Percentiles rank a stretch among this genome's conserved stretches.
These are phyloP conservation scores for Globisporangium alternatum DNA, from an alignment of 352 stramenopile species.

Conservation along the genomic window DNA sequence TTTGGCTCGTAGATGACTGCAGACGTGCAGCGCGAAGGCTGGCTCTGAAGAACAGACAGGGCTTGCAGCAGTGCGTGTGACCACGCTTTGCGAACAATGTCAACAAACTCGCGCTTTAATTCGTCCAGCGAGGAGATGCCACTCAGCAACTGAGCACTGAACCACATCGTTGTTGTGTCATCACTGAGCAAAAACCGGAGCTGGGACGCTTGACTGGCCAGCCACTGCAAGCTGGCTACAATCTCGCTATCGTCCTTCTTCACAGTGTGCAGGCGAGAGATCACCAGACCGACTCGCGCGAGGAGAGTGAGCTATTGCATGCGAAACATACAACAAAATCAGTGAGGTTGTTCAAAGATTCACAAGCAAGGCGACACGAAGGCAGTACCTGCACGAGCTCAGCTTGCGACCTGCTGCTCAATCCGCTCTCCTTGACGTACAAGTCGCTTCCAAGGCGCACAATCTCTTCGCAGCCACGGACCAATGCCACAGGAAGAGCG, in stretches of 20 bases:
- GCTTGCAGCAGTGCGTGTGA: conserved; percentile 21
- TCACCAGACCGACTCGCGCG: conserved; percentile 33
- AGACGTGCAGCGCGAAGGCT: conserved; percentile 8
- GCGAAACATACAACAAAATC: background rate
- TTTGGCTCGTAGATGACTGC: conserved; percentile 29
- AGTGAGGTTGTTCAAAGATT: background rate
- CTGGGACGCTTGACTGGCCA: conserved; percentile 10
- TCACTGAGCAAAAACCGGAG: conserved; percentile 29
- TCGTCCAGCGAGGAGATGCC: conserved; percentile 27
- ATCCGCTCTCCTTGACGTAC: conserved; percentile 36
- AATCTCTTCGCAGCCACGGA: conserved; percentile 32
- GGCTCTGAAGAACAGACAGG: conserved; percentile 7
- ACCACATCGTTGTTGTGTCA: conserved; percentile 24
- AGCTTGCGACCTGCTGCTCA: conserved; percentile 26
- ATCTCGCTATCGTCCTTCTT: conserved; percentile 4
- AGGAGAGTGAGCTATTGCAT: conserved; percentile 33
- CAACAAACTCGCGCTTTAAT: conserved; percentile 31
- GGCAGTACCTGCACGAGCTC: conserved; percentile 43
- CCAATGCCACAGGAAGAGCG: conserved; percentile 17
- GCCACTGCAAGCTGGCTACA: conserved; percentile 9
- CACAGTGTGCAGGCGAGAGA: conserved; percentile 20
- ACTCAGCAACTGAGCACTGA: conserved; percentile 21
- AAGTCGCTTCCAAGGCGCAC: conserved; percentile 21
- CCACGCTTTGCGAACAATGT: conserved; percentile 30
- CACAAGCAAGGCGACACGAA: background rate